These are phyloP conservation scores for Rhodotorula kratochvilovae DNA, from an alignment of 768 basidiomycete genomes.

Conservation along the genomic window DNA sequence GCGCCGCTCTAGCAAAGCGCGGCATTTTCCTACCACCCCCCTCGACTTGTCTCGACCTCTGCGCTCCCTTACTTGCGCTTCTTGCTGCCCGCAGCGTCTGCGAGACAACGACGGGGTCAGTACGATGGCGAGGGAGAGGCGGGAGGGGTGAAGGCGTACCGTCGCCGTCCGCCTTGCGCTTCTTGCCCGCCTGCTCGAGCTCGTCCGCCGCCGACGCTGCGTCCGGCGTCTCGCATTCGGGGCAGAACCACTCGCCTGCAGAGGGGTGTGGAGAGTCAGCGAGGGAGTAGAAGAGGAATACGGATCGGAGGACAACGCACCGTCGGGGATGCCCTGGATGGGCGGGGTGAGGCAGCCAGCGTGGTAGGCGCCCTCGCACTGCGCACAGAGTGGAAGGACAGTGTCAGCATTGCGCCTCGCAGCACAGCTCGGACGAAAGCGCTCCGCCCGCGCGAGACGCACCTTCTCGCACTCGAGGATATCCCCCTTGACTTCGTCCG, in stretches of 20 bases:
- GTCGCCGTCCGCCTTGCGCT: constrained; percentile 18
- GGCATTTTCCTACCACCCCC: too few species aligned
- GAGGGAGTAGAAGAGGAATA: not conserved
- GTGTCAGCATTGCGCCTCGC: not conserved
- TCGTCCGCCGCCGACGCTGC: not conserved
- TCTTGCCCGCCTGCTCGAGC: constrained; percentile 2
- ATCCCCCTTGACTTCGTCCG: constrained; percentile 58
- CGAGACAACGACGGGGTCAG: not conserved
- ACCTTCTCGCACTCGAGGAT: constrained; percentile 91
- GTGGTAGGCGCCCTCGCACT: constrained; percentile 91
- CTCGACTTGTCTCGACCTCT: too few species aligned
- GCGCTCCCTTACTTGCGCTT: constrained; percentile 13
- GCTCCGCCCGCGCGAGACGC: too few species aligned
- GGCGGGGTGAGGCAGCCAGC: constrained; percentile 75
- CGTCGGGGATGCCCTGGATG: constrained; percentile 69
- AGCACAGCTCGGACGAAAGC: too few species aligned
- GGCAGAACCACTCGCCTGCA: constrained; percentile 40
- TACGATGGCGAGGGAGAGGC: not conserved
- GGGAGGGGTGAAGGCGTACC: not conserved
- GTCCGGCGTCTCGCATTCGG: constrained; percentile 7
- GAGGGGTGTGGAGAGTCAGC: too few species aligned
- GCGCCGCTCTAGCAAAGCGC: too few species aligned
- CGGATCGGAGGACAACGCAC: constrained; percentile 60
- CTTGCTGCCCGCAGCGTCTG: not conserved
- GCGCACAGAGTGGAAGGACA: not conserved